Percentiles rank a stretch among this genome's conserved stretches.
phyloP scores from a whole-genome alignment of 805 yeast genomes.

The Phaffomyces thermotolerans region DNA sequence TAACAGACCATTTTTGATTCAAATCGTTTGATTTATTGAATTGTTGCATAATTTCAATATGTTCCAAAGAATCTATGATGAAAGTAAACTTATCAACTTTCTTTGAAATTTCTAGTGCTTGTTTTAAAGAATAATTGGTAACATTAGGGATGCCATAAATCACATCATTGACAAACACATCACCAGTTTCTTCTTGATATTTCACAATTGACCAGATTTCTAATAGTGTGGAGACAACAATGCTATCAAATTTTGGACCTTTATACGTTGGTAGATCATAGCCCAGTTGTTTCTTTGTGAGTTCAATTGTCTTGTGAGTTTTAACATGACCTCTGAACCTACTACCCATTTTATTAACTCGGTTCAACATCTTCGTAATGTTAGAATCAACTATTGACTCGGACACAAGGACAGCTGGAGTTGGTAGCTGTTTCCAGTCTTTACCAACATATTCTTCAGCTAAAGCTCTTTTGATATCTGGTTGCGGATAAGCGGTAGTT shows the following conservation, averaged over 20 bases:
- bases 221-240: slow-evolving; percentile 61
- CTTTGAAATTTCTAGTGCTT: slow-evolving; percentile 36
- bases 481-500: slow-evolving; percentile 10
- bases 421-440: slow-evolving; percentile 40
- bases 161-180: slow-evolving; percentile 35
- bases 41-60: slow-evolving; percentile 39
- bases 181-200: slow-evolving; percentile 23
- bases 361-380: slow-evolving; percentile 38
- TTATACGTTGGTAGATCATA: slow-evolving; percentile 26
- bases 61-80: slow-evolving; percentile 56
- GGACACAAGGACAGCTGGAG: slow-evolving; percentile 53
- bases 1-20: slow-evolving; percentile 48
- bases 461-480: slow-evolving; percentile 10
- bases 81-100: slow-evolving; percentile 40
- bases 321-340: slow-evolving; percentile 67
- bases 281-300: slow-evolving; percentile 48
- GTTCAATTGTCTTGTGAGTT: slow-evolving; percentile 66
- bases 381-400: slow-evolving; percentile 32
- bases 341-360: slow-evolving; percentile 30
- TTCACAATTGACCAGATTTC: slow-evolving; percentile 52
- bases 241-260: slow-evolving; percentile 34
- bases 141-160: slow-evolving; percentile 55
- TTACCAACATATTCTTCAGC: slow-evolving; percentile 33
- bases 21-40: slow-evolving; percentile 25
- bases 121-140: slow-evolving; percentile 38